These are phyloP conservation scores for Monosporozyma aquatica DNA, from an alignment of 805 yeast genomes.

Conservation along the genomic window DNA sequence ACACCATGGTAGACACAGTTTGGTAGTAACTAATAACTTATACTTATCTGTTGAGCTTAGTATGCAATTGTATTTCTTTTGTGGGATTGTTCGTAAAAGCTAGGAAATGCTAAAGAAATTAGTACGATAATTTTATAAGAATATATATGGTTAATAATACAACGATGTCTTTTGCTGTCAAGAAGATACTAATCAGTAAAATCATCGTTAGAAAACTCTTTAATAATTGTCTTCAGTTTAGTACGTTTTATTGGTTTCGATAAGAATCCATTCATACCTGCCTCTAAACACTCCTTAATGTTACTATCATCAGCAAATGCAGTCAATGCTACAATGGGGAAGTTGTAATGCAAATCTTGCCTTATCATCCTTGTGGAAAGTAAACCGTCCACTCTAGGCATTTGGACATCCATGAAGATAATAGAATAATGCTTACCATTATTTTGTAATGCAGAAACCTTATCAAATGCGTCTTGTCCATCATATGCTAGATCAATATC, in stretches of 20 bases:
- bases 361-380: constrained; percentile 72
- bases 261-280: constrained; percentile 91
- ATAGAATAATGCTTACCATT: constrained; percentile 48
- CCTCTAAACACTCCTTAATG: constrained; percentile 70
- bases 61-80: too few relatives aligned
- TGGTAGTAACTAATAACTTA: too few relatives aligned
- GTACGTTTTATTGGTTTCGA: constrained; percentile 79
- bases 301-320: constrained; percentile 93
- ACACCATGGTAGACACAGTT: too few relatives aligned
- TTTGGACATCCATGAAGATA: constrained; percentile 94
- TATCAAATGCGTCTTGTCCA: constrained; percentile 79
- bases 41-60: too few relatives aligned
- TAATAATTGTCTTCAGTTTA: constrained; percentile 48
- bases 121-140: too few relatives aligned
- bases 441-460: constrained; percentile 42
- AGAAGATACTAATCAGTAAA: neutral
- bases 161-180: constrained; percentile 11
- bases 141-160: constrained; percentile 11
- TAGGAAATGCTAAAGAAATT: too few relatives aligned
- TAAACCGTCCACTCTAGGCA: constrained; percentile 90
- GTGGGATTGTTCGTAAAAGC: too few relatives aligned
- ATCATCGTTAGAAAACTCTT: constrained; percentile 23
- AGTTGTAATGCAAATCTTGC: constrained; percentile 44
- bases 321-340: constrained; percentile 87
- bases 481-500: constrained; percentile 75